These are phyloP conservation scores for Solanum commersonii DNA, from an alignment of 257 asterid species.

Conservation along the genomic window DNA sequence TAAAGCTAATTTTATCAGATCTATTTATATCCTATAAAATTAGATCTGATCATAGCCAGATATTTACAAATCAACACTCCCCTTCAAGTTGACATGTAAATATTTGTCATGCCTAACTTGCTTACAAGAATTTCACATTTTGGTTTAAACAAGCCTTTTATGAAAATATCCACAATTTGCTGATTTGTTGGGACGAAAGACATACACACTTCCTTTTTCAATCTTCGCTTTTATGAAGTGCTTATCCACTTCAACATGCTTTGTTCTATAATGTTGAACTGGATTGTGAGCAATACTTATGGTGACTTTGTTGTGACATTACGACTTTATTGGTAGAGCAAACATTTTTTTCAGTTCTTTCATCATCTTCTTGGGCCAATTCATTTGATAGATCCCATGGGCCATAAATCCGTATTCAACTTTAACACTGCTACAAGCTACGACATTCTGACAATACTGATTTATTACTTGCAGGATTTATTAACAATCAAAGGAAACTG, in stretches of 20 bases:
- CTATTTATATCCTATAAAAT: neutral
- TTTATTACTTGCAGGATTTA: neutral
- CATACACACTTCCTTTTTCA: neutral
- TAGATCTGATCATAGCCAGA: neutral
- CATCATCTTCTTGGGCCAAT: neutral
- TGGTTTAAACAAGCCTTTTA: neutral
- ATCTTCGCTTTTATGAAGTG: neutral
- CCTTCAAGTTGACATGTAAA: neutral
- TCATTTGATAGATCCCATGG: neutral
- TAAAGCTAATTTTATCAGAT: too few relatives aligned
- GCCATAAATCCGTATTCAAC: neutral
- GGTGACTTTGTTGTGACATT: neutral
- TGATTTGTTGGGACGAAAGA: neutral
- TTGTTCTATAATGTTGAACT: neutral
- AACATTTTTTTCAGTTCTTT: neutral
- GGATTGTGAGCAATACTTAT: neutral
- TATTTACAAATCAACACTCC: neutral
- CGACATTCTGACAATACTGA: neutral
- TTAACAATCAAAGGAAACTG: neutral
- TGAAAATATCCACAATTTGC: neutral
- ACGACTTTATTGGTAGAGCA: neutral
- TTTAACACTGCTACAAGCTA: neutral
- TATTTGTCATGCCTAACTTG: neutral
- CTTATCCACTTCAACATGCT: too few relatives aligned
- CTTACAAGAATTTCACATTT: neutral